A percentile compares a stretch with the other conserved stretches of the same genome.
These are phyloP conservation scores for Phalaenopsis equestris DNA, from an alignment of 106 monocot genomes.

Conservation along the genomic window DNA sequence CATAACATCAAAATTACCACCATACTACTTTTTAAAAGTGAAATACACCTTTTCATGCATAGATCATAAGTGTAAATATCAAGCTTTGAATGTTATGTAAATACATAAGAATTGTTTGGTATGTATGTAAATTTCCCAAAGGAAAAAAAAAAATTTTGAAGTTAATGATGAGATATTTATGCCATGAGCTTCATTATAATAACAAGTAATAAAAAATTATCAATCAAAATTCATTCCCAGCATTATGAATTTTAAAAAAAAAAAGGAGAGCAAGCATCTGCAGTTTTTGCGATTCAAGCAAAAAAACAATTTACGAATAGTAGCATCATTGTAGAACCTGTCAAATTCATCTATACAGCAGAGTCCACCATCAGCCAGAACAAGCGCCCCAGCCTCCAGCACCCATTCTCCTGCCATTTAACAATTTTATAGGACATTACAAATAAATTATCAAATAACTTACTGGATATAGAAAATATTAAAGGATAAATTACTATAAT, in stretches of 20 bases:
- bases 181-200: not conserved
- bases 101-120: too few species aligned
- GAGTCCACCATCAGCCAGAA: constrained; percentile 95
- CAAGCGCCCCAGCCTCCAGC: constrained; percentile 98
- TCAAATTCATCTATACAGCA: constrained; percentile 99
- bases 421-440: not conserved
- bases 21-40: too few species aligned
- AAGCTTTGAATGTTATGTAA: too few species aligned
- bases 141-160: not conserved
- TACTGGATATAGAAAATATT: not conserved
- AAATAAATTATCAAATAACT: not conserved
- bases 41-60: too few species aligned
- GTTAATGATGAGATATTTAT: not conserved
- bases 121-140: too few species aligned
- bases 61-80: too few species aligned
- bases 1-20: too few species aligned
- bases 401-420: constrained; percentile 80
- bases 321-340: constrained; percentile 32
- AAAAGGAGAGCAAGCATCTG: not conserved
- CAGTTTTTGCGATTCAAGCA: not conserved
- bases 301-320: not conserved
- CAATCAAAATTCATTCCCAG: not conserved
- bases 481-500: not conserved
- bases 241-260: not conserved
- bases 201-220: not conserved